Percentiles rank a stretch among this genome's conserved stretches.
Conservation (phyloP, 2,329 filamentous ascomycete genomes). For the Calonectria ilicicola region DNA sequence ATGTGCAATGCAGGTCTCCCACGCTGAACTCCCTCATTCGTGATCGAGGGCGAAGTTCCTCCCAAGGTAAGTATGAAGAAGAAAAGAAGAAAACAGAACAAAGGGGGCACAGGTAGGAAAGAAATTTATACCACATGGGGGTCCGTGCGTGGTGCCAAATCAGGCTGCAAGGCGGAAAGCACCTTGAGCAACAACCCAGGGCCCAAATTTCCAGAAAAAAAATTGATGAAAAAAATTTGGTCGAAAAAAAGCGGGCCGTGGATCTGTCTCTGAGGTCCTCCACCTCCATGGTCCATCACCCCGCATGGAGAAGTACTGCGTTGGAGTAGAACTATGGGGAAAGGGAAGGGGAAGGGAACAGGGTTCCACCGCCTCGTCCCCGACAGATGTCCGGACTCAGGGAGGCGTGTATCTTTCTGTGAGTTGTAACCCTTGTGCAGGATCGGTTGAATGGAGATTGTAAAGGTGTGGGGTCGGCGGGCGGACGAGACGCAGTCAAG, state of each 20-base stretch:
- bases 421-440: not conserved
- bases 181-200: not conserved
- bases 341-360: not conserved
- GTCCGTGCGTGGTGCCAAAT: not conserved
- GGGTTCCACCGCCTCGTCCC: conserved; percentile 6
- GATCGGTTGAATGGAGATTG: conserved; percentile 24
- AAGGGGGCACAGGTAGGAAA: conserved; percentile 12
- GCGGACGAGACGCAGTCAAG: conserved; percentile 5
- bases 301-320: not conserved
- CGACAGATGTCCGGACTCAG: not conserved
- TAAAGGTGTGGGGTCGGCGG: conserved; percentile 9
- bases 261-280: not conserved
- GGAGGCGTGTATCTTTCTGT: not conserved
- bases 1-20: conserved; percentile 68
- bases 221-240: not conserved
- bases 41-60: conserved; percentile 55
- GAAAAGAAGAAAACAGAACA: conserved; percentile 45
- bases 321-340: conserved; percentile 15
- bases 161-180: conserved; percentile 11
- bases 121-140: conserved; percentile 47
- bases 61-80: conserved; percentile 69
- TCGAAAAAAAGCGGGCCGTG: not conserved
- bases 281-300: not conserved
- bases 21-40: conserved; percentile 56
- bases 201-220: not conserved